Base-by-base conservation (phyloP, 441 rosid species). In the Populus hybrid region DNA sequence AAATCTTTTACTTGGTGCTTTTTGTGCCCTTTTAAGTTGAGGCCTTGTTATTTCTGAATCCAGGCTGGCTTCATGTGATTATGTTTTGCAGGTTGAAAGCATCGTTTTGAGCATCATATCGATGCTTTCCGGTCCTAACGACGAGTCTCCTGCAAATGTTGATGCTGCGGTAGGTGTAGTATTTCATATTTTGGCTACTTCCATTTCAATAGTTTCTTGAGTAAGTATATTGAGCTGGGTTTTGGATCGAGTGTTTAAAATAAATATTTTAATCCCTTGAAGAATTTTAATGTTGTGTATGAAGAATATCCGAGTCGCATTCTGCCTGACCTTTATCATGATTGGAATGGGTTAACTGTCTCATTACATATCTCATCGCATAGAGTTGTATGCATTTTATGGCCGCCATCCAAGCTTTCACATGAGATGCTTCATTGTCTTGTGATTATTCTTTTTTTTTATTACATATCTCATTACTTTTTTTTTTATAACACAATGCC, bases 31-130 rank as follows among this genome's bases (percentile, higher is more conserved):
- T 36, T 50, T 2, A 65, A 32, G 18, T 38, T n/a, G 21, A 23
- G 14, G 23, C 46, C 57, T 46, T 14, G 36, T 30, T n/a, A 4
- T 53, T 64, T 26, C 3, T 50, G n/a, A 16, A 36, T 42, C 32
- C 36, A n/a, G 8, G 24, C 59, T 36, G 21, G 30, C n/a, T n/a
- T 16, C 4, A 2, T 72, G 40, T 42, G 14, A 72, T 75, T 70
- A 7, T 35, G 38, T 8, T 81, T 72, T 71, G 78, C 90, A 94
- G 99, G 99, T 95, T 77, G 99, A 95, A 83, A 95, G 98, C 81
- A 93, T 95, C 73, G 94, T 95, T 34, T 86, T 95, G 85, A 93
- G 97, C 85, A 90, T 94, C 81, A 90, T 94, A 80, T 94, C 97
- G 14, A 93, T 93, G 97, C 94, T 93, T 78, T 93, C 97, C 8